phyloP scores from a whole-genome alignment of 352 stramenopile species.

The Phytophthora foliorum region DNA sequence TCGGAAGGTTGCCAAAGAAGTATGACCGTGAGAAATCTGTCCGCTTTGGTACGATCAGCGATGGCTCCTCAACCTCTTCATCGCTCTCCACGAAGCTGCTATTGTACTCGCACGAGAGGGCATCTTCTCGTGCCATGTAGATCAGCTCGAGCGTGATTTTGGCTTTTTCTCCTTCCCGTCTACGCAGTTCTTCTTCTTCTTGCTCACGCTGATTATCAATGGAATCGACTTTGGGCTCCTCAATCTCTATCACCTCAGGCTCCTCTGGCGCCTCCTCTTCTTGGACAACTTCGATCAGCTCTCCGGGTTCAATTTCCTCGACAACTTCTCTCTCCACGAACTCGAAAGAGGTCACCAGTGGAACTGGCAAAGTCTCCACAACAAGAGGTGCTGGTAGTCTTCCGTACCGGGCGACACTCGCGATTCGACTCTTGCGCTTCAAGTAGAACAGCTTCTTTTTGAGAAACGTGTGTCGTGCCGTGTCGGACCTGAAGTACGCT shows the following conservation, averaged over 20 bases:
- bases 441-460: slow-evolving; percentile 63
- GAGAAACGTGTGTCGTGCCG: slow-evolving; percentile 54
- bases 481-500: slow-evolving; percentile 58
- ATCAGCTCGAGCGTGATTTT: slow-evolving; percentile 39
- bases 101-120: slow-evolving; percentile 39
- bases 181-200: slow-evolving; percentile 38
- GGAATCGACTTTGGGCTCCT: slow-evolving; percentile 11
- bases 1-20: slow-evolving; percentile 75
- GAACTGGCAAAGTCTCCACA: slow-evolving; percentile 49
- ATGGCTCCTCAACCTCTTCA: slow-evolving; percentile 55
- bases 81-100: slow-evolving; percentile 54
- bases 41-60: slow-evolving; percentile 58
- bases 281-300: slow-evolving; percentile 20
- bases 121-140: slow-evolving; percentile 41
- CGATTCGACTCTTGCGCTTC: slow-evolving; percentile 49
- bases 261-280: slow-evolving; percentile 22
- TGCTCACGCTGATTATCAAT: slow-evolving; percentile 25
- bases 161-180: slow-evolving; percentile 26
- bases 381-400: slow-evolving; percentile 59
- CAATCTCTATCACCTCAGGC: neutral
- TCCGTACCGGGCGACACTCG: slow-evolving; percentile 49
- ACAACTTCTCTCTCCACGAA: slow-evolving; percentile 35
- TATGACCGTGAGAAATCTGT: slow-evolving; percentile 78
- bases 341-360: slow-evolving; percentile 39
- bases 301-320: slow-evolving; percentile 19